Percentiles rank a stretch among this genome's conserved stretches.
Conservation (phyloP, 2,329 filamentous ascomycete genomes). For the Penicillium brevicompactum region DNA sequence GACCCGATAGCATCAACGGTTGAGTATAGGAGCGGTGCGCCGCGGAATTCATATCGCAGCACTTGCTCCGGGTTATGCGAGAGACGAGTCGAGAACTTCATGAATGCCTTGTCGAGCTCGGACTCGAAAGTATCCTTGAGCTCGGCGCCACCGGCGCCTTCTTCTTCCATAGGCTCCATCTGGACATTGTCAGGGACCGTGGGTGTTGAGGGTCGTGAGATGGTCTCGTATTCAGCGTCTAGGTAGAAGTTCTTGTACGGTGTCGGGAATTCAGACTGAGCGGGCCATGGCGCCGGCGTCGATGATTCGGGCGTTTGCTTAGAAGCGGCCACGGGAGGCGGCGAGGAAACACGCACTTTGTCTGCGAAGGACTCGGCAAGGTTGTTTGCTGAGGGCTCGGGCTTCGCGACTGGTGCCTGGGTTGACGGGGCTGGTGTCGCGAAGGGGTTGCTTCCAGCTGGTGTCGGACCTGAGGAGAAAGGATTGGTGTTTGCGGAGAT, state of each 20-base stretch:
- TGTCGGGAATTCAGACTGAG: slow-evolving; percentile 62
- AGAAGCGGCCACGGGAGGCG: slow-evolving; percentile 28
- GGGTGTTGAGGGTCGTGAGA: slow-evolving; percentile 60
- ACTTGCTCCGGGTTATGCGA: slow-evolving; percentile 81
- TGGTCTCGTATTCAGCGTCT: slow-evolving; percentile 89
- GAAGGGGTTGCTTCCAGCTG: slow-evolving; percentile 60
- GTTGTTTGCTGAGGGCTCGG: slow-evolving; percentile 52
- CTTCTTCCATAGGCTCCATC: slow-evolving; percentile 41
- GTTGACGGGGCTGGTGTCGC: slow-evolving; percentile 49
- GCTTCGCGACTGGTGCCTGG: slow-evolving; percentile 31
- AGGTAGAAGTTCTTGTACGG: slow-evolving; percentile 78
- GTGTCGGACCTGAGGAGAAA: slow-evolving; percentile 50
- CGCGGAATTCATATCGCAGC: slow-evolving; percentile 77
- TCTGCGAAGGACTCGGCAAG: slow-evolving; percentile 77
- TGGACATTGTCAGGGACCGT: slow-evolving; percentile 52
- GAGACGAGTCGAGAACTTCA: slow-evolving; percentile 76
- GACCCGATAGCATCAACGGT: slow-evolving; percentile 74
- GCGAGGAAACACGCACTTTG: slow-evolving; percentile 57
- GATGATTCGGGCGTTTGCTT: slow-evolving; percentile 43
- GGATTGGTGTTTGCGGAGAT: slow-evolving; percentile 53
- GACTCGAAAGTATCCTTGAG: slow-evolving; percentile 76
- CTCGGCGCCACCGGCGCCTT: slow-evolving; percentile 36
- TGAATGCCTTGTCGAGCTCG: slow-evolving; percentile 72
- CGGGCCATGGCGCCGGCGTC: slow-evolving; percentile 77
- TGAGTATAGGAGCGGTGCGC: slow-evolving; percentile 76